phyloP scores from a whole-genome alignment of 2,329 filamentous ascomycete species.

The Cladosporium sp. region DNA sequence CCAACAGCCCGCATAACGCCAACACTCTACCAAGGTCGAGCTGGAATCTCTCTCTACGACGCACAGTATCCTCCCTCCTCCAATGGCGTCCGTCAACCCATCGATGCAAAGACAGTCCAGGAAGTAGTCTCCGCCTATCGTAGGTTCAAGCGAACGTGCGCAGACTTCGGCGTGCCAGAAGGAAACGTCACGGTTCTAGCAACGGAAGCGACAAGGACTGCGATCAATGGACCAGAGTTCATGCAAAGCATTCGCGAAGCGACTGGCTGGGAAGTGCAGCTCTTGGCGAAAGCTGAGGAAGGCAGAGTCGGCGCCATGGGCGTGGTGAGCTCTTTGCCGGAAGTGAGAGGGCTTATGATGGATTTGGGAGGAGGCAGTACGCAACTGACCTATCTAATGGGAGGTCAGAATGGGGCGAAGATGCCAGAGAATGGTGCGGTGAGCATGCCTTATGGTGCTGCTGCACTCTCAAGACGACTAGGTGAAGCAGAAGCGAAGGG shows the following conservation, averaged over 20 bases:
- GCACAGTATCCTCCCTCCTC: constrained; percentile 50
- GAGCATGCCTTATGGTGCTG: constrained; percentile 67
- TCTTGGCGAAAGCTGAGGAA: constrained; percentile 76
- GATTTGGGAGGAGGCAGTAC: constrained; percentile 77
- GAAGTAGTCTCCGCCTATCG: constrained; percentile 63
- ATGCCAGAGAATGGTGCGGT: constrained; percentile 55
- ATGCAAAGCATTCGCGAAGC: constrained; percentile 57
- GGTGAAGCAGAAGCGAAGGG: constrained; percentile 39
- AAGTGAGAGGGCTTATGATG: constrained; percentile 75
- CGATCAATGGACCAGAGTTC: constrained; percentile 68
- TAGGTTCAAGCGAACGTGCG: constrained; percentile 68
- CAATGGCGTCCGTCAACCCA: constrained; percentile 45
- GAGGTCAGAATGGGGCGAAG: constrained; percentile 44
- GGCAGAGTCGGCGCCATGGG: constrained; percentile 79
- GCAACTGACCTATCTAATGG: constrained; percentile 63
- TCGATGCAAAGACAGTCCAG: constrained; percentile 56
- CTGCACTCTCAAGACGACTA: constrained; percentile 58
- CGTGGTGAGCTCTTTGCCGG: constrained; percentile 67
- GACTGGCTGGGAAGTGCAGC: constrained; percentile 64
- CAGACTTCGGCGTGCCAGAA: constrained; percentile 62
- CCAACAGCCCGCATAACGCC: constrained; percentile 67
- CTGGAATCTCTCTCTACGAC: constrained; percentile 81
- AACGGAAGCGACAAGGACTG: constrained; percentile 82
- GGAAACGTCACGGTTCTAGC: constrained; percentile 71
- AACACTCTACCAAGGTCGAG: constrained; percentile 73